Base-by-base conservation (phyloP, 257 asterid genomes). In the Penstemon eatonii region DNA sequence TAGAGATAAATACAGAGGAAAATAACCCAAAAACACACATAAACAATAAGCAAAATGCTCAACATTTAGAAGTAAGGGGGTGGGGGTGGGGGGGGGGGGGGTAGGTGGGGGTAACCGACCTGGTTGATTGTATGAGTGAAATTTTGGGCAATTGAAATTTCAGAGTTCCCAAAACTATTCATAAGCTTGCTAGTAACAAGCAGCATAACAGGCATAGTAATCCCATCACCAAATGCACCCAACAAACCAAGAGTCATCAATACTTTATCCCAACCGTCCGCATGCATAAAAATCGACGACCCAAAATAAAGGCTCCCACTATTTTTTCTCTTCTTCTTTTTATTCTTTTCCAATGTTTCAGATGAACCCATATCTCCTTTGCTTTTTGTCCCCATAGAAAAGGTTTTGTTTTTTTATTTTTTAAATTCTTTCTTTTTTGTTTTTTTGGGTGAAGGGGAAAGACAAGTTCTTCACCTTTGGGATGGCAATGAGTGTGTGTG, bases 211-310 rank as follows among this genome's bases (percentile, higher is more conserved):
- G 89, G 89, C 80, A 83, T 75, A 42, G 82, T 67, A 70, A 81
- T 6, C 8, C 92, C 92, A 25, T 86, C 89, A 5, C 80, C 79
- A 9, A 81, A 36, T 0, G 87, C 67, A 4, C 89, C 92, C 5
- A 86, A 2, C 13, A 81, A 64, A 4, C 92, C 92, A 4, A 81
- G 25, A 40, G 67, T 36, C 89, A 86, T 86, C 80, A 86, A 69
- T 47, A 78, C 5, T 38, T 56, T 57, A 56, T 86, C 92, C 41
- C 73, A 52, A 3, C 43, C 57, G 42, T 83, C 87, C 0, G 91
- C 85, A 60, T 81, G 89, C 82, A 73, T 83, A 79, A 83, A 83
- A 58, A 82, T 76, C 5, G 81, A 71, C 56, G 81, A 71, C 56
- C 67, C 11, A 40, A 85, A 78, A 15, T 79, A 74, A n/a, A 47